These are phyloP conservation scores for Cordyceps farinosa DNA, from an alignment of 2,329 filamentous ascomycete genomes.

Conservation along the genomic window DNA sequence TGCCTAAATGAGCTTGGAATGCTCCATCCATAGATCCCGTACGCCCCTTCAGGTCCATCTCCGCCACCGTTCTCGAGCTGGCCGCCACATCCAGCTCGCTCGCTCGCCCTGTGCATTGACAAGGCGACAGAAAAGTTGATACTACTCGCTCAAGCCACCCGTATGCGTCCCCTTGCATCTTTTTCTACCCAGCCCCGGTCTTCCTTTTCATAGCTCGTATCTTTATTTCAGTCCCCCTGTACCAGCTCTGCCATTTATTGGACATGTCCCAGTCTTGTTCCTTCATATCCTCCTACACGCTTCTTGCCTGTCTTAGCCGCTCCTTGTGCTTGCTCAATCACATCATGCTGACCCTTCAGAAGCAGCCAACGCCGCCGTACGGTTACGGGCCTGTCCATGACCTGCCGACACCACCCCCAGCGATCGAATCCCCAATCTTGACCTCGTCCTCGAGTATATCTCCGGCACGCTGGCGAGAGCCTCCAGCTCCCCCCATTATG, in stretches of 20 bases:
- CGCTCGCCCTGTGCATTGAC: not conserved
- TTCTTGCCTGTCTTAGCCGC: not conserved
- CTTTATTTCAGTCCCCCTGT: not conserved
- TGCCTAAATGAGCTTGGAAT: slow-evolving; percentile 21
- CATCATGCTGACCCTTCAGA: slow-evolving; percentile 52
- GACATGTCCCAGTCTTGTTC: not conserved
- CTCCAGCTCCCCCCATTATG: slow-evolving; percentile 51
- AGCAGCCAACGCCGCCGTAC: slow-evolving; percentile 42
- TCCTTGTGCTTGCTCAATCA: not conserved
- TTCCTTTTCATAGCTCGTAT: slow-evolving; percentile 13
- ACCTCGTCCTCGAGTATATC: slow-evolving; percentile 11
- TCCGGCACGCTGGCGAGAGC: slow-evolving; percentile 34
- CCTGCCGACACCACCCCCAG: slow-evolving; percentile 47
- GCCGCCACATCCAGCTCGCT: slow-evolving; percentile 38
- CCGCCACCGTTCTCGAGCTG: slow-evolving; percentile 32
- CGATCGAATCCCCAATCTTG: slow-evolving; percentile 45
- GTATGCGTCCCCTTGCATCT: slow-evolving; percentile 1
- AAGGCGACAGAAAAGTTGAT: slow-evolving; percentile 26
- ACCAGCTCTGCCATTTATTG: not conserved
- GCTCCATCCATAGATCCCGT: slow-evolving; percentile 16
- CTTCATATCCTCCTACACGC: not conserved
- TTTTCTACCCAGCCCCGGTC: slow-evolving; percentile 9
- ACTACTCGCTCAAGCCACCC: slow-evolving; percentile 24
- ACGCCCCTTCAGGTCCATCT: slow-evolving; percentile 20
- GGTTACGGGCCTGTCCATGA: slow-evolving; percentile 51